Percentiles rank a stretch among this genome's conserved stretches.
phyloP scores from a whole-genome alignment of 2,329 filamentous ascomycete genomes.

The Colletotrichum trifolii region DNA sequence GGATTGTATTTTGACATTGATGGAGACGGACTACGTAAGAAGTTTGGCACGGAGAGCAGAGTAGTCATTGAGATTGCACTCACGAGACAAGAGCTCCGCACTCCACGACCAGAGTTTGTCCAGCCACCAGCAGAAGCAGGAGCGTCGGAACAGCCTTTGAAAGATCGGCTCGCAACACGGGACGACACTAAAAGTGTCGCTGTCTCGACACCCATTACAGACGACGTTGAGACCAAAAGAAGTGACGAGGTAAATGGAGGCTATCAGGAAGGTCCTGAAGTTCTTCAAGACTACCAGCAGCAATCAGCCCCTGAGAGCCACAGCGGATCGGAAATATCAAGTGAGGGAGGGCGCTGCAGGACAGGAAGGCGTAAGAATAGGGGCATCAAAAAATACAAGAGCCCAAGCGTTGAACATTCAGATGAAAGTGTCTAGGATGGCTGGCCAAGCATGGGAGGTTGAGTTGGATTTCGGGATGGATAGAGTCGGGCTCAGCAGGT shows the following conservation, averaged over 20 bases:
- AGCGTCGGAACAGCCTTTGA: neutral
- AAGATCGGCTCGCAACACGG: neutral
- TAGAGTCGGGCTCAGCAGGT: too few relatives aligned
- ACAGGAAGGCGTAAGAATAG: constrained; percentile 1
- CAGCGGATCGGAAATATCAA: neutral
- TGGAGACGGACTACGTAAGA: constrained; percentile 54
- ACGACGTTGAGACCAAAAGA: neutral
- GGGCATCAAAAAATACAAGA: constrained; percentile 2
- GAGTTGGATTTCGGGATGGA: neutral
- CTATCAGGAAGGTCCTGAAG: neutral
- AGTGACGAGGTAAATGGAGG: too few relatives aligned
- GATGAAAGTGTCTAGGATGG: neutral
- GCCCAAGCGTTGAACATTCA: constrained; percentile 14
- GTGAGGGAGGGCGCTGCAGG: neutral
- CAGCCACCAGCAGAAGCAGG: neutral
- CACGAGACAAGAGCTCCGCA: constrained; percentile 58
- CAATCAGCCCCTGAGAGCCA: neutral
- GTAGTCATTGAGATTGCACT: constrained; percentile 67
- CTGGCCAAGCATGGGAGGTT: neutral
- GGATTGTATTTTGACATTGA: constrained; percentile 60
- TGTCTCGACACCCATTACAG: neutral
- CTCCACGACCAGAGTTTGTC: constrained; percentile 8
- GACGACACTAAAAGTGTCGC: neutral
- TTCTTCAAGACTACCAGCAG: too few relatives aligned
- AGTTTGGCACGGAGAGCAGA: constrained; percentile 55